These are phyloP conservation scores for Coemansia sp. DNA, from an alignment of 192 early-diverging fungal genomes.

Conservation along the genomic window DNA sequence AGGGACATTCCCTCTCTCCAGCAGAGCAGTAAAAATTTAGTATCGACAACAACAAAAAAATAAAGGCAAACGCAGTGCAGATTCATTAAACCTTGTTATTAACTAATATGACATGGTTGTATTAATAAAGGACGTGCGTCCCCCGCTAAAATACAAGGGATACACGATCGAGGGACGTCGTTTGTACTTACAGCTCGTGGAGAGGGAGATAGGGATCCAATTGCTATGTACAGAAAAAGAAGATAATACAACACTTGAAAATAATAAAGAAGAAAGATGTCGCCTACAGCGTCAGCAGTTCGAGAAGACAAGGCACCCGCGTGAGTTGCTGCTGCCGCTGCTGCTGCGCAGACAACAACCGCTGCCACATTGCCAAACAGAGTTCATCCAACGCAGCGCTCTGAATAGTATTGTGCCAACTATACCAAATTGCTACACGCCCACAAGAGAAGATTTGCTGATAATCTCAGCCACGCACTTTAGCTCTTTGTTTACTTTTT, in stretches of 20 bases:
- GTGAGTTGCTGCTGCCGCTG: not conserved
- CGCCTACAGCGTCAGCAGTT: not conserved
- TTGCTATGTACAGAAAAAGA: not conserved
- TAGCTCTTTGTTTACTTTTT: not conserved
- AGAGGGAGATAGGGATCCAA: not conserved
- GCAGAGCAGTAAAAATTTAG: not conserved
- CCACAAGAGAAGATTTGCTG: not conserved
- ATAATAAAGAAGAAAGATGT: not conserved
- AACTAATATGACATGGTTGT: not conserved
- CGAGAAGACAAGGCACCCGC: not conserved
- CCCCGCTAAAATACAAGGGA: slow-evolving; percentile 6
- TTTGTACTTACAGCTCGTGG: not conserved
- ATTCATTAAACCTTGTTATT: not conserved
- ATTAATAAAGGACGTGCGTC: not conserved
- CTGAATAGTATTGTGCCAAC: not conserved
- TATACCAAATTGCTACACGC: not conserved
- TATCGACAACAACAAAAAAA: not conserved
- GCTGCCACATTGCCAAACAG: not conserved
- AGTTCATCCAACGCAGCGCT: not conserved
- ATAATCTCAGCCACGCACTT: not conserved
- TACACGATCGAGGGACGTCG: slow-evolving; percentile 8
- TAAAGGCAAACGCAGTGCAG: not conserved
- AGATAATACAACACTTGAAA: not conserved
- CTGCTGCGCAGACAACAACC: slow-evolving; percentile 3
- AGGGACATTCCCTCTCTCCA: not conserved